These are phyloP conservation scores for Fusarium metavorans DNA, from an alignment of 2,329 filamentous ascomycete species.

Conservation along the genomic window DNA sequence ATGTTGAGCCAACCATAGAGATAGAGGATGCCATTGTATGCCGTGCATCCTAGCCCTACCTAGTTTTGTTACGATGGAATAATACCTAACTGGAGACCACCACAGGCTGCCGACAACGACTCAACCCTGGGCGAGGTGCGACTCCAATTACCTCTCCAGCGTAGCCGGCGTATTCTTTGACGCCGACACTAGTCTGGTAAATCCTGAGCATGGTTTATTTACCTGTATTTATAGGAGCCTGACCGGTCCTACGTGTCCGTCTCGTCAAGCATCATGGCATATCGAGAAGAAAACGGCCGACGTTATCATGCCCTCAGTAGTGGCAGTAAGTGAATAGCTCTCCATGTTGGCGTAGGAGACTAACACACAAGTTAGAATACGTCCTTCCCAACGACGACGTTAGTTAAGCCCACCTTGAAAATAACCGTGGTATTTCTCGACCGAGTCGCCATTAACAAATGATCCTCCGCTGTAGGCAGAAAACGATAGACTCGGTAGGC, in stretches of 20 bases:
- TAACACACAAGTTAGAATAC: background rate
- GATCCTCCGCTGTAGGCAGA: background rate
- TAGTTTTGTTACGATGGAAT: background rate
- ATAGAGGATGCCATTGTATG: background rate
- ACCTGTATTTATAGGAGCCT: background rate
- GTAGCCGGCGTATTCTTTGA: background rate
- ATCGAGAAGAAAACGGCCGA: background rate
- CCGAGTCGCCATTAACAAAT: background rate
- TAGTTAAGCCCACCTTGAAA: background rate
- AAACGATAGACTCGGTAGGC: background rate
- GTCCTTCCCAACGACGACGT: background rate
- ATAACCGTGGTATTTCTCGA: background rate
- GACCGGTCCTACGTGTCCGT: background rate
- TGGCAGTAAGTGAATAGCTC: slow-evolving; percentile 33
- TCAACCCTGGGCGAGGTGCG: background rate
- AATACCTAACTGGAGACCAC: background rate
- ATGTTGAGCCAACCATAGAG: background rate
- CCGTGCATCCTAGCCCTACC: background rate
- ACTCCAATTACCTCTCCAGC: background rate
- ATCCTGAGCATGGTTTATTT: background rate
- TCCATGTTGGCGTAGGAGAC: background rate
- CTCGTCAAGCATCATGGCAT: background rate
- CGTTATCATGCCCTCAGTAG: background rate
- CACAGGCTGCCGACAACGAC: background rate
- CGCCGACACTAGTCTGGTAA: background rate